Base-by-base conservation (phyloP, 768 basidiomycete species). In the Lactarius sp. region DNA sequence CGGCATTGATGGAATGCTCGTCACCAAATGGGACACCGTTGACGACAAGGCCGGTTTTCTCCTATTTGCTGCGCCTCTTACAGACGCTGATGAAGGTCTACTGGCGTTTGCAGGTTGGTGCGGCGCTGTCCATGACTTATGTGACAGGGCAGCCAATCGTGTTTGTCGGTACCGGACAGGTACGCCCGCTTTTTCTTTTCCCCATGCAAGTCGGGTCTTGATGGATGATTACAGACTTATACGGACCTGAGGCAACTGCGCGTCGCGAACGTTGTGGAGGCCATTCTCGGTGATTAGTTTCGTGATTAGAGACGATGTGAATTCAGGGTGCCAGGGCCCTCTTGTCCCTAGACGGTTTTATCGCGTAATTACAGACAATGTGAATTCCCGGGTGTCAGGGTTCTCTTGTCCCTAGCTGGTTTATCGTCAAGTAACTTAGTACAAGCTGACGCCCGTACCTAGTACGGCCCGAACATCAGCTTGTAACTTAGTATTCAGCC, bases 11-110 rank as follows among this genome's bases (percentile, higher is more conserved):
- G 97, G 96, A 31, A 98, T 97, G 89, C 79, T 99, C 50, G 85
- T 99, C 62, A 99, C 97, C 37, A 99, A 99, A 75, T 98, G 97
- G 88, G 97, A 99, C 71, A 98, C 96, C 1, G 97, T 98, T 22
- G 93, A 94, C 70, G 93, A 95, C 77, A 95, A 95, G 83, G 95
- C 90, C 60, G 59, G 82, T 74, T 6, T 42, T 33, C 34, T 34
- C 41, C 41, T 52, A 27, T 33, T 8, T 27, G 36, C 18, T 31
- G 49, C 31, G 50, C 52, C 7, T 34, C 37, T 3, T 22, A 2
- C 18, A 27, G 52, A 53, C 14, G 47, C 62, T 41, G 52, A 63
- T n/a, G 27, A 41, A 46, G 10, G 37, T 13, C 13, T 46, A 31
- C 36, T 31, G 36, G 18, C 36, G 62, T 50, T 42, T 54, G 2